Conservation (phyloP, 1,284 basidiomycete species). For the Rhizoctonia solani region DNA sequence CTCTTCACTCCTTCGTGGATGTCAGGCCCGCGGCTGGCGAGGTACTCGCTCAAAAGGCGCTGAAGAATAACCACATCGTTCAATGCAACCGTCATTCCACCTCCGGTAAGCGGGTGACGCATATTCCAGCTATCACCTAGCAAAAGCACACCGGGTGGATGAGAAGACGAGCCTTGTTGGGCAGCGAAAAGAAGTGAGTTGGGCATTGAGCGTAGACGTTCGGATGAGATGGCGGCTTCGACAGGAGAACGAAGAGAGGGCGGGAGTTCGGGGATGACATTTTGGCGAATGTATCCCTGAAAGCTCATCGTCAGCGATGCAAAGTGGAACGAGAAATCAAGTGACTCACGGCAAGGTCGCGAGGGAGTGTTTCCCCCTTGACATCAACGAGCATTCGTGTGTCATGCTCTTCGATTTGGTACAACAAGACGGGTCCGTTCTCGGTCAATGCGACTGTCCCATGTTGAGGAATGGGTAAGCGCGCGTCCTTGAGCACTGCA, state of each 20-base stretch:
- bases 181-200: conserved; percentile 91
- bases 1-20: conserved; percentile 16
- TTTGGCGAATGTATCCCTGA: conserved; percentile 68
- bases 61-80: conserved; percentile 80
- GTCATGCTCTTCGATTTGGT: conserved; percentile 78
- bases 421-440: conserved; percentile 83
- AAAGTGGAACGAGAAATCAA: conserved; percentile 22
- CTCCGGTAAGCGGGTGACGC: conserved; percentile 97
- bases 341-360: conserved; percentile 70
- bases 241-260: conserved; percentile 65
- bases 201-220: conserved; percentile 89
- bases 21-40: conserved; percentile 4
- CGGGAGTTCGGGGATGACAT: conserved; percentile 82
- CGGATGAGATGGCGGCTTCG: conserved; percentile 63
- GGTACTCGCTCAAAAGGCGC: conserved; percentile 47
- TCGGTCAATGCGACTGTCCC: conserved; percentile 83
- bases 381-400: conserved; percentile 95
- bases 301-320: conserved; percentile 13
- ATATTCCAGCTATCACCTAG: conserved; percentile 99
- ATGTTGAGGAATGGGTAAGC: conserved; percentile 79
- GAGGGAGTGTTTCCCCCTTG: conserved; percentile 77
- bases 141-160: conserved; percentile 76
- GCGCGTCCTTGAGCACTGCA: conserved; percentile 72
- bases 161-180: conserved; percentile 62
- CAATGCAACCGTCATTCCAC: conserved; percentile 92